These are phyloP conservation scores for Lathyrus sativus DNA, from an alignment of 306 rosid genomes.

Conservation along the genomic window DNA sequence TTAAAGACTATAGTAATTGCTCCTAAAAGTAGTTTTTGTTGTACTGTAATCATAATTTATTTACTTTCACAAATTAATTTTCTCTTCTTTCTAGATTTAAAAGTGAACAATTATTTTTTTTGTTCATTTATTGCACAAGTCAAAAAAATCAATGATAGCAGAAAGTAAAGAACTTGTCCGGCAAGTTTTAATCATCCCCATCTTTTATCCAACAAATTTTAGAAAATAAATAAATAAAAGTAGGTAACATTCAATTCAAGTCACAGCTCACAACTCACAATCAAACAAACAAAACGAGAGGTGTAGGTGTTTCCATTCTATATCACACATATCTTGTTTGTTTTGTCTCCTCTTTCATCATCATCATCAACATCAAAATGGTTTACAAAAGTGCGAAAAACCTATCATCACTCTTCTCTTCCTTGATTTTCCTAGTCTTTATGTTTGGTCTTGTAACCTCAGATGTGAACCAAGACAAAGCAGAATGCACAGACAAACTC, in stretches of 20 bases:
- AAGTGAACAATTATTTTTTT: neutral
- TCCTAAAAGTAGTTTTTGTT: too few relatives aligned
- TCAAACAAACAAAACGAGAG: neutral
- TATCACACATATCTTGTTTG: neutral
- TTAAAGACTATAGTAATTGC: too few relatives aligned
- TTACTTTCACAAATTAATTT: neutral
- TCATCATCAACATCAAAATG: too few relatives aligned
- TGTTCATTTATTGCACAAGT: neutral
- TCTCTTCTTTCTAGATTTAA: neutral
- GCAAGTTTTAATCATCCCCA: neutral
- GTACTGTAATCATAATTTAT: too few relatives aligned
- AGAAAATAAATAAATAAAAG: neutral
- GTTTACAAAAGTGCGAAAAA: slow-evolving; percentile 20
- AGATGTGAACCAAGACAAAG: slow-evolving; percentile 61
- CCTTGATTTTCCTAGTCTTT: slow-evolving; percentile 34
- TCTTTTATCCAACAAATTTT: neutral
- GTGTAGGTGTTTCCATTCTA: neutral
- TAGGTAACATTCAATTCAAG: slow-evolving; percentile 4
- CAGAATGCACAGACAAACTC: slow-evolving; percentile 64
- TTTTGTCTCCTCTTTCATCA: neutral
- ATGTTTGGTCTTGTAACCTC: slow-evolving; percentile 48
- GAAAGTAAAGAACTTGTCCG: neutral
- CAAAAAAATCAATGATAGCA: neutral
- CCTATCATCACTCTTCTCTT: slow-evolving; percentile 25
- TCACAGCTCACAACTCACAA: neutral